Evolutionary conservation across 2,329 filamentous ascomycete genomes (phyloP).

Genomic region (Hymenoscyphus fructigenus): DNA sequence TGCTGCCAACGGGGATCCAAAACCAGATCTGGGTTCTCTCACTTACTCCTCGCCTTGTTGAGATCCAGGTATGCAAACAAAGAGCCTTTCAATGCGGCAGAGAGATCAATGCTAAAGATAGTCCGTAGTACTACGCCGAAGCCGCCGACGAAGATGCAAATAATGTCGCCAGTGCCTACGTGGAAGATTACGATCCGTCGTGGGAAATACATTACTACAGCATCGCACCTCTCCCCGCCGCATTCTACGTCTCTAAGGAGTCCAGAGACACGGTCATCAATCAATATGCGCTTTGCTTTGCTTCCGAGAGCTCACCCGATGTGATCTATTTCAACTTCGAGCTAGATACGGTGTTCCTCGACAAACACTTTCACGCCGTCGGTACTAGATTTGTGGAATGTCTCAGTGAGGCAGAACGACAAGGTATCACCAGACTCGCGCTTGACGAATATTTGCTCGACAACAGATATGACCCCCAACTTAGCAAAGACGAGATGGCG

Average conservation of each 20-base stretch:
- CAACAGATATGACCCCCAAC: neutral
- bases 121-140: neutral
- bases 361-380: neutral
- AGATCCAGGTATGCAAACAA: neutral
- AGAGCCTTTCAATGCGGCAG: neutral
- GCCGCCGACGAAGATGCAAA: neutral
- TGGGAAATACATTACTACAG: neutral
- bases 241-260: neutral
- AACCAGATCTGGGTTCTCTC: neutral
- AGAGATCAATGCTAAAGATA: neutral
- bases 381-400: neutral
- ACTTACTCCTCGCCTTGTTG: neutral
- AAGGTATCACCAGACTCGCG: neutral
- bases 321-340: neutral
- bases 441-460: neutral
- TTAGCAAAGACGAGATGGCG: neutral
- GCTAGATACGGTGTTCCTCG: neutral
- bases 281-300: neutral
- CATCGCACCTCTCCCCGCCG: neutral
- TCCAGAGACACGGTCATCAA: neutral
- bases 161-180: accelerated
- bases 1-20: neutral
- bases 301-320: neutral
- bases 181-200: neutral
- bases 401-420: neutral